phyloP scores from a whole-genome alignment of 2,329 filamentous ascomycete species.

The Coniochaeta sp. region DNA sequence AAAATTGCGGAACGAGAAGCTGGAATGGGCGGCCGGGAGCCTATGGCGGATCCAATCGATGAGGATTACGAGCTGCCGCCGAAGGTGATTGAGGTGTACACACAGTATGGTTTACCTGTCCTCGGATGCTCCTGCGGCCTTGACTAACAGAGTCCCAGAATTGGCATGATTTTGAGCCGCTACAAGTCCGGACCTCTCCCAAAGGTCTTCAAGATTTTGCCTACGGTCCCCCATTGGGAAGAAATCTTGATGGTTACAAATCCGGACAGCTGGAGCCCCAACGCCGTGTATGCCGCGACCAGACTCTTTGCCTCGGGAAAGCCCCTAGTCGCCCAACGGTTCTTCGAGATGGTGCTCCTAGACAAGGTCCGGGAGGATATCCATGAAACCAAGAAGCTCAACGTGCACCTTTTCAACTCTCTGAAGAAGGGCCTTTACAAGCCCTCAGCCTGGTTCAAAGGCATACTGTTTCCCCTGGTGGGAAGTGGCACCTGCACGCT shows the following conservation, averaged over 20 bases:
- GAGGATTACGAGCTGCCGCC: constrained; percentile 81
- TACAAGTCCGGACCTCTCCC: constrained; percentile 96
- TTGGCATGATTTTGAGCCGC: constrained; percentile 79
- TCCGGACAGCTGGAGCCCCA: constrained; percentile 49
- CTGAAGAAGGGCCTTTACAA: constrained; percentile 92
- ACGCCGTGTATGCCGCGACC: constrained; percentile 73
- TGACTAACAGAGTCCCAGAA: constrained; percentile 36
- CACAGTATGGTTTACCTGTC: constrained; percentile 51
- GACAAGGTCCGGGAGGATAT: constrained; percentile 93
- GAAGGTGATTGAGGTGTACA: constrained; percentile 91
- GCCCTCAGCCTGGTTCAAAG: constrained; percentile 90
- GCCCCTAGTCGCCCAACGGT: constrained; percentile 71
- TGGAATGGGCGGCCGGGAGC: constrained; percentile 34
- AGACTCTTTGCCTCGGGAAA: constrained; percentile 86
- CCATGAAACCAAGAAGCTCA: constrained; percentile 87
- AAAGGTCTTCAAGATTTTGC: constrained; percentile 96
- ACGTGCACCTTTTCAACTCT: constrained; percentile 89
- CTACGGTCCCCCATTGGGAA: constrained; percentile 81
- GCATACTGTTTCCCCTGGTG: constrained; percentile 85
- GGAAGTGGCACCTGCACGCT: constrained; percentile 82
- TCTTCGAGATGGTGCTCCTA: constrained; percentile 79
- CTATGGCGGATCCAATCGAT: constrained; percentile 42
- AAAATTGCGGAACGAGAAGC: constrained; percentile 93
- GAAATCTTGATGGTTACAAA: constrained; percentile 9
- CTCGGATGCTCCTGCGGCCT: constrained; percentile 1